A percentile compares a stretch with the other conserved stretches of the same genome.
These are phyloP conservation scores for Rhizophora mangle DNA, from an alignment of 345 rosid species.

Conservation along the genomic window DNA sequence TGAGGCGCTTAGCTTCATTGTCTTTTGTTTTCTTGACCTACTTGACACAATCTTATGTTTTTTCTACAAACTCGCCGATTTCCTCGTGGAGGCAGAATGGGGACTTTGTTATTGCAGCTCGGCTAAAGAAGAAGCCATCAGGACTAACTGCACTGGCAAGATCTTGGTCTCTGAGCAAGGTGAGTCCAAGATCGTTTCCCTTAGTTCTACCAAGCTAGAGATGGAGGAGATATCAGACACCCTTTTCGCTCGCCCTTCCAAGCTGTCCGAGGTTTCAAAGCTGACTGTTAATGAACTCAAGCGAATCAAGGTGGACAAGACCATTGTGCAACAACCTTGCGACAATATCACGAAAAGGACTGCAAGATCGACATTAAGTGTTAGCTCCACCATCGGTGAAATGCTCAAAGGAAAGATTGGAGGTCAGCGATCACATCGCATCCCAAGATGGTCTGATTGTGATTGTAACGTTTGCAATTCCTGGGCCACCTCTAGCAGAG, in stretches of 20 bases:
- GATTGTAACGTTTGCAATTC: slow-evolving; percentile 71
- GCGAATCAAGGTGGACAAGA: slow-evolving; percentile 29
- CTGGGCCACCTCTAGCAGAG: slow-evolving; percentile 57
- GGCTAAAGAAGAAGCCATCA: slow-evolving; percentile 61
- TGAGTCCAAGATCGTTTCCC: slow-evolving; percentile 63
- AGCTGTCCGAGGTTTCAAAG: slow-evolving; percentile 40
- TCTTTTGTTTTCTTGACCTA: slow-evolving; percentile 75
- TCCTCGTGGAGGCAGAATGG: slow-evolving; percentile 80
- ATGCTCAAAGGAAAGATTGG: slow-evolving; percentile 55
- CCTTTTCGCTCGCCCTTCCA: slow-evolving; percentile 68
- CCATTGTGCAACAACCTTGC: slow-evolving; percentile 29
- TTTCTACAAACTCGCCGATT: slow-evolving; percentile 67
- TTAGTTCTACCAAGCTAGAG: slow-evolving; percentile 66
- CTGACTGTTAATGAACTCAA: slow-evolving; percentile 24
- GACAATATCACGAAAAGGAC: slow-evolving; percentile 34
- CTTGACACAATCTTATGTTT: slow-evolving; percentile 63
- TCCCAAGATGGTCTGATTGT: slow-evolving; percentile 94
- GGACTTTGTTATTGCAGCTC: slow-evolving; percentile 80
- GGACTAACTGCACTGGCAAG: slow-evolving; percentile 35
- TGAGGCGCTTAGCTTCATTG: slow-evolving; percentile 58
- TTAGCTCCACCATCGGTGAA: slow-evolving; percentile 66
- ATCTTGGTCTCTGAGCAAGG: slow-evolving; percentile 83
- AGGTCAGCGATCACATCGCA: slow-evolving; percentile 30
- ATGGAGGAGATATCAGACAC: slow-evolving; percentile 91
- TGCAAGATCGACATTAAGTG: slow-evolving; percentile 41